Percentiles rank a stretch among this genome's conserved stretches.
Evolutionary conservation across 805 yeast species (phyloP).

Genomic region (Teunomyces gatunensis): DNA sequence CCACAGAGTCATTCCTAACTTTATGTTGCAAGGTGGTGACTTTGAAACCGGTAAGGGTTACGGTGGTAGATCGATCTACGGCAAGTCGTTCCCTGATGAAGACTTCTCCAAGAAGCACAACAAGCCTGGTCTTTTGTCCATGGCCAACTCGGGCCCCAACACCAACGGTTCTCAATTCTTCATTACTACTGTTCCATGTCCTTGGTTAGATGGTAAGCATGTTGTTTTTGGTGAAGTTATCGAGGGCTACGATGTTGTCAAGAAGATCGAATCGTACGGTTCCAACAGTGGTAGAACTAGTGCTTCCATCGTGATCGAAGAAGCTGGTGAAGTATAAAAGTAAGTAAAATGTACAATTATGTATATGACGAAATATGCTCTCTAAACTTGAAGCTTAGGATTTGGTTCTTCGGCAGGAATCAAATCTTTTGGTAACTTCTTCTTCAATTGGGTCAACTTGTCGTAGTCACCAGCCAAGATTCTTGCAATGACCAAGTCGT

Average conservation of each 20-base stretch:
- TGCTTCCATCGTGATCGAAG: constrained; percentile 23
- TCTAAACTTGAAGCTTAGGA: constrained; percentile 34
- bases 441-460: constrained; percentile 57
- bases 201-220: constrained; percentile 28
- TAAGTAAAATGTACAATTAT: not conserved
- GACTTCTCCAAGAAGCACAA: constrained; percentile 73
- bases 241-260: constrained; percentile 24
- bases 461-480: constrained; percentile 84
- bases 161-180: constrained; percentile 91
- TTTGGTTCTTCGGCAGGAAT: constrained; percentile 23
- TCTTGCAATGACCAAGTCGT: constrained; percentile 75
- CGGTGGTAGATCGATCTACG: constrained; percentile 90
- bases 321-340: constrained; percentile 22
- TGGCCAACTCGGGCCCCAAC: constrained; percentile 94
- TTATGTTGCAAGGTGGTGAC: constrained; percentile 87
- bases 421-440: constrained; percentile 42
- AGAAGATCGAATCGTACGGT: constrained; percentile 24
- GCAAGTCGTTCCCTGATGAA: constrained; percentile 62
- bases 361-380: constrained; percentile 4
- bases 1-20: constrained; percentile 97
- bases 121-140: constrained; percentile 78
- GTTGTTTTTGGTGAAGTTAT: constrained; percentile 26
- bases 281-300: constrained; percentile 17
- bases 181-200: constrained; percentile 63
- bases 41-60: constrained; percentile 85